Conservation (phyloP, 1,139 yeast species). For the Spencermartinsiella ligniputridi region DNA sequence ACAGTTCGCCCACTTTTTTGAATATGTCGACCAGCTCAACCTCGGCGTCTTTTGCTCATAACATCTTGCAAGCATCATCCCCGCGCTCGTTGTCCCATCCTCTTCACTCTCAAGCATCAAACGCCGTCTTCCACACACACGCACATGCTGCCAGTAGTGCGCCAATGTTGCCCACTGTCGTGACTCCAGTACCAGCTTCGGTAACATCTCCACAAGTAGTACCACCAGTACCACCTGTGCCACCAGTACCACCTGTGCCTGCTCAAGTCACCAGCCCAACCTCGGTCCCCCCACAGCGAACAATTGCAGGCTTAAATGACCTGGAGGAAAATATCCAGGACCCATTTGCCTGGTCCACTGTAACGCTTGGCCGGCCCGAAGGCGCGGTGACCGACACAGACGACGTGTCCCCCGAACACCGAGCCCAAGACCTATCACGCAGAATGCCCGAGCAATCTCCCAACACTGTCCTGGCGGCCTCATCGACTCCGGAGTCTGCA, state of each 20-base stretch:
- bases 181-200: too few relatives aligned
- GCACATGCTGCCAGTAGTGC: slow-evolving; percentile 12
- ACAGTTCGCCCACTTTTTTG: slow-evolving; percentile 3
- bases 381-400: background rate
- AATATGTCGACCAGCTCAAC: slow-evolving; percentile 17
- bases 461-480: background rate
- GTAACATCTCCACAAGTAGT: too few relatives aligned
- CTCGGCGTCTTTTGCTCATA: slow-evolving; percentile 21
- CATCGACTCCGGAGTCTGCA: slow-evolving; percentile 3
- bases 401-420: background rate
- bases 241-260: background rate
- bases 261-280: background rate
- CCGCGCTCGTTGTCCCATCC: slow-evolving; percentile 15
- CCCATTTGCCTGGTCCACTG: background rate
- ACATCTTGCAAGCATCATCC: slow-evolving; percentile 18
- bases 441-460: slow-evolving; percentile 1
- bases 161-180: background rate
- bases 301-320: background rate
- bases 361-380: background rate
- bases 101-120: slow-evolving; percentile 25
- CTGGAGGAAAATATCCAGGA: background rate
- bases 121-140: slow-evolving; percentile 21
- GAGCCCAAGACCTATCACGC: background rate
- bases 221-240: too few relatives aligned
- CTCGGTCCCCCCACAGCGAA: slow-evolving; percentile 1